Evolutionary conservation across 2,329 filamentous ascomycete species (phyloP).

Genomic region (Stemphylium vesicarium): DNA sequence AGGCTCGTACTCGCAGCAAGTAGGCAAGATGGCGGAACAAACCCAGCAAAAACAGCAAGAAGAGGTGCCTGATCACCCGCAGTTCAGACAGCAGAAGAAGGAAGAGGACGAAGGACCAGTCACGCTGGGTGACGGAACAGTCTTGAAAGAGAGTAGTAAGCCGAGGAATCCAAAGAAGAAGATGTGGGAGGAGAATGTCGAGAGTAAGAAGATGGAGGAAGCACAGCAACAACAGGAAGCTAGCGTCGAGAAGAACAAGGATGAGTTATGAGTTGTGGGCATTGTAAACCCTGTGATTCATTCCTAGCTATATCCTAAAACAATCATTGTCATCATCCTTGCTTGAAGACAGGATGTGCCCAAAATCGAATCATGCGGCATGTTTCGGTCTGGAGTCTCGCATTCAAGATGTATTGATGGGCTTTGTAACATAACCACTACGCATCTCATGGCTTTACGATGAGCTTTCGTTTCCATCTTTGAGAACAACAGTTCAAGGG

Average conservation of each 20-base stretch:
- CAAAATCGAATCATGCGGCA: no score
- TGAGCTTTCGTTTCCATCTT: no score
- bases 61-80: slow-evolving; percentile 29
- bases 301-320: background rate
- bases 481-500: no score
- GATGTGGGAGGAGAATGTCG: slow-evolving; percentile 62
- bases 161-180: slow-evolving; percentile 66
- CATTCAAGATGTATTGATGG: no score
- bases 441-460: no score
- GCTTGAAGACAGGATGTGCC: no score
- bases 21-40: slow-evolving; percentile 29
- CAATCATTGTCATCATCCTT: background rate
- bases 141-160: slow-evolving; percentile 50
- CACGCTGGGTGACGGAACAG: slow-evolving; percentile 54
- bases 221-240: slow-evolving; percentile 22
- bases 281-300: background rate
- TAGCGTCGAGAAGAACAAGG: slow-evolving; percentile 20
- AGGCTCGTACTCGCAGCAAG: slow-evolving; percentile 46
- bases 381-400: no score
- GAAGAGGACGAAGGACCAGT: slow-evolving; percentile 42
- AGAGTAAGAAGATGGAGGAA: slow-evolving; percentile 40
- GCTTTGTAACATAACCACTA: no score
- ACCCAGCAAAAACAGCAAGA: slow-evolving; percentile 27
- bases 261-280: slow-evolving; percentile 29
- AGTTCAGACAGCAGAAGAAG: slow-evolving; percentile 29